Base-by-base conservation (phyloP, 2,329 filamentous ascomycete species). In the Fusarium continuum region DNA sequence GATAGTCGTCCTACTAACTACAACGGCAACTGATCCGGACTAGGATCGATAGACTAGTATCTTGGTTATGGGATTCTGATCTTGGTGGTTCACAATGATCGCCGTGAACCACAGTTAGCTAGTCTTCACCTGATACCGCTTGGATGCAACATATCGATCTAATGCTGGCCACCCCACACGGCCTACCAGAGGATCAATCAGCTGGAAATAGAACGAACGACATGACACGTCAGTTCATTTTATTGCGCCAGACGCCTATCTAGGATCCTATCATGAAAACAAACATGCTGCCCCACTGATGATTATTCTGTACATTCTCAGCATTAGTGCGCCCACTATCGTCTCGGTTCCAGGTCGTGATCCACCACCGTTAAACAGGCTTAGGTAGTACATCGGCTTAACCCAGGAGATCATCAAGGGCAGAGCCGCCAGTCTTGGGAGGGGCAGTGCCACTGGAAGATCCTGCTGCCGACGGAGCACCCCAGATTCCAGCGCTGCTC, bases 401-500 rank as follows among this genome's bases (percentile, higher is more conserved):
- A 23, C 82, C 82, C 34, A 85, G 78, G 55, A 85, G 70, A 71
- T 85, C 82, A 53, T 80, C 79, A 40, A 83, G 74, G 17, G 74
- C 75, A 57, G 76, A 75, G 7, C 79, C 81, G 50, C 70, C 69
- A 36, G 69, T 61, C 64, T 73, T 70, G 43, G 70, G 70, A 20
- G 73, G 57, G 32, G 64, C 65, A 56, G 70, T 59, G 43, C 68
- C 67, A 46, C 65, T 65, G 5, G 70, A 63, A 6, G 72, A 46
- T 65, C 74, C 63, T 66, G 80, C 58, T 68, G 80, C 58, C 41
- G 87, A 82, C 14, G 90, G 83, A 1, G 91, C 85, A 16, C 94
- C 95, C 93, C 96, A 99, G 64, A 99, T 92, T 8, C 93, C 93
- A 14, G 93, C 93, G 70, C 89, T 93, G 55, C 93, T 95, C 84